Conservation (phyloP, 225 moss, liverwort and hornwort species). For the Marchantia paleacea region DNA sequence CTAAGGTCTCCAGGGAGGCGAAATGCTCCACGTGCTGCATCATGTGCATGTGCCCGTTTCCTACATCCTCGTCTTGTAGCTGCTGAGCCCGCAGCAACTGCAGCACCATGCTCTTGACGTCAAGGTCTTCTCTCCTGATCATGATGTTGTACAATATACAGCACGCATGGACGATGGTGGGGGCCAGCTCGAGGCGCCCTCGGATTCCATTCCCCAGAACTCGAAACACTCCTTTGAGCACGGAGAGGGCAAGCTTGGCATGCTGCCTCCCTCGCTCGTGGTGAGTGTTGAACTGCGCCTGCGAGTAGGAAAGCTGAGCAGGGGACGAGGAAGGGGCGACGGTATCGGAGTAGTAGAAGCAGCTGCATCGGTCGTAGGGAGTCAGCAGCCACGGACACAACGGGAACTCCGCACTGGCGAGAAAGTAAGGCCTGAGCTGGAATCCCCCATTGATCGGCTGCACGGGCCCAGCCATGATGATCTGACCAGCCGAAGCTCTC, state of each 20-base stretch:
- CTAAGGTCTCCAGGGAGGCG: background rate
- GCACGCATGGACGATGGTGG: slow-evolving; percentile 20
- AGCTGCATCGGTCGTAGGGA: background rate
- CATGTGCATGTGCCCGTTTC: background rate
- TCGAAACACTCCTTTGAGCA: slow-evolving; percentile 17
- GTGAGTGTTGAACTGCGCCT: slow-evolving; percentile 18
- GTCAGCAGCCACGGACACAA: slow-evolving; percentile 19
- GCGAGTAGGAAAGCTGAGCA: background rate
- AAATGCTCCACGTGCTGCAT: slow-evolving; percentile 11
- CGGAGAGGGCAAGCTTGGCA: slow-evolving; percentile 7
- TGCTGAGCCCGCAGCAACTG: no score
- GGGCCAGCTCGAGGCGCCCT: slow-evolving; percentile 17
- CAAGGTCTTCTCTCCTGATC: slow-evolving; percentile 16
- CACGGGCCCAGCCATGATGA: slow-evolving; percentile 18
- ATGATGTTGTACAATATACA: slow-evolving; percentile 22
- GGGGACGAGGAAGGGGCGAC: background rate
- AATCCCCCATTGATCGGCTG: slow-evolving; percentile 21
- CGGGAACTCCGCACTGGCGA: slow-evolving; percentile 20
- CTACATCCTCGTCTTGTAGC: background rate
- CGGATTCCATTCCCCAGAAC: slow-evolving; percentile 16
- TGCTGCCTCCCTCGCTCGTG: slow-evolving; percentile 4
- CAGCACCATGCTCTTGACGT: background rate
- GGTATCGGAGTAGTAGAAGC: no score
- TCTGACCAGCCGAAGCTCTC: slow-evolving; percentile 7
- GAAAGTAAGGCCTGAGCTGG: slow-evolving; percentile 18